Evolutionary conservation across 495 filamentous ascomycete species (phyloP), one percentile per base, ranked within the genome.

Genomic region (Platismatia glauca): DNA sequence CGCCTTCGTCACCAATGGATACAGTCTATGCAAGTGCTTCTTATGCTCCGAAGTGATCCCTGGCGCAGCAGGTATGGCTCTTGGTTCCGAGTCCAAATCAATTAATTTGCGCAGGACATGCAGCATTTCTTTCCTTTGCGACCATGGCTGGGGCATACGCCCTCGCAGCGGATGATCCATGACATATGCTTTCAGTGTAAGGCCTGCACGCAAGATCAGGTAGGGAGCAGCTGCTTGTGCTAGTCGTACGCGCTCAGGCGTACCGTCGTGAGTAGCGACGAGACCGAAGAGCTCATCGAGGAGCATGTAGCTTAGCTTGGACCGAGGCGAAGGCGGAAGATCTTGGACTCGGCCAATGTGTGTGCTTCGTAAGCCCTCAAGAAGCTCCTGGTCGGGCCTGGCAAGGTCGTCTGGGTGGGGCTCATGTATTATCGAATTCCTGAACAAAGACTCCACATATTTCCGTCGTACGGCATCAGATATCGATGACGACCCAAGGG

Each of bases 121-220:
- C 1, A 88, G 71, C 56, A 98, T 74, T 67, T 94, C 91, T 66
- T 81, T 84, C 46, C 90, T 83, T 67, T 96, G 89, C 0, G 83
- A 84, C 18, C 87, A 80, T 7, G 94, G 94, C 72, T 95, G 90
- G 37, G 94, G 94, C 87, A 94, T 92, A n/a, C 85, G 78, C 0
- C 94, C 95, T 20, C 94, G 80, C 15, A 98, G 77, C 20, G 94
- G 94, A 68, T 97, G 94, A 72, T 98, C 94, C 7, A 91, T 88
- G 53, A 93, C 86, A 68, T 95, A 97, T 5, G 85, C 78, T 57
- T 90, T 84, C 35, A 98, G 72, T 1, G 90, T 84, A 11, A 96
- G 76, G 2, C 89, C 90, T 31, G 84, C 84, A 7, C 94, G 86
- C 7, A 96, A 79, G 56, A 97, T 89, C 0, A 97, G 77, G 66